These are phyloP conservation scores for Microascus cirrosus DNA, from an alignment of 2,329 filamentous ascomycete species.

Conservation along the genomic window DNA sequence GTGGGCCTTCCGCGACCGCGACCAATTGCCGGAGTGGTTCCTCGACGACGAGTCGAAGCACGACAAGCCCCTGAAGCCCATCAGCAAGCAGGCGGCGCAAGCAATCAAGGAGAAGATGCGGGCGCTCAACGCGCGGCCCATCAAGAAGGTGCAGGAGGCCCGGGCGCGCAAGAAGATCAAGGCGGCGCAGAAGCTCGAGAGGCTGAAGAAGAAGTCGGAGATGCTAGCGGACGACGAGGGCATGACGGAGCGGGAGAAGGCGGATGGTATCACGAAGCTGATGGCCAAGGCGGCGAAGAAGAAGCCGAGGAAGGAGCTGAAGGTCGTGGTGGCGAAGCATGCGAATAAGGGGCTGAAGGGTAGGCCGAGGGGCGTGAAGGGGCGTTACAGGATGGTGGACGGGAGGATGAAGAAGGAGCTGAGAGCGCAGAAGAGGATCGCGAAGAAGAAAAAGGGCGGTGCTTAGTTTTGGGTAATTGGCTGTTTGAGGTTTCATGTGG, in stretches of 20 bases:
- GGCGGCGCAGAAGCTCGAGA: constrained; percentile 81
- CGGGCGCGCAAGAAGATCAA: constrained; percentile 96
- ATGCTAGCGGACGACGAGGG: constrained; percentile 79
- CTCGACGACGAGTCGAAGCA: constrained; percentile 82
- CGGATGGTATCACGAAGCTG: constrained; percentile 68
- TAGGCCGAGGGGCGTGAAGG: constrained; percentile 83
- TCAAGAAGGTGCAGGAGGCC: constrained; percentile 98
- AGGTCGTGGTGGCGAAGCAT: constrained; percentile 80
- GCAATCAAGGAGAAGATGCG: constrained; percentile 93
- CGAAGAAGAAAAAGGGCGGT: constrained; percentile 53
- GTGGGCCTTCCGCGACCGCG: constrained; percentile 77
- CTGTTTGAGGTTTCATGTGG: constrained; percentile 1
- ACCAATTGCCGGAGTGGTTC: constrained; percentile 96
- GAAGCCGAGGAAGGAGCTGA: constrained; percentile 74
- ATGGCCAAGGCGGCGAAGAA: constrained; percentile 75
- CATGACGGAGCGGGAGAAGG: constrained; percentile 94
- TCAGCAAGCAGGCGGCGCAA: constrained; percentile 75
- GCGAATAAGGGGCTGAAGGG: constrained; percentile 77
- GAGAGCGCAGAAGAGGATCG: constrained; percentile 66
- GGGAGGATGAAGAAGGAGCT: constrained; percentile 94
- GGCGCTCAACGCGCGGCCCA: constrained; percentile 86
- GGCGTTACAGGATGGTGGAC: constrained; percentile 96
- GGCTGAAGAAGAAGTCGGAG: constrained; percentile 94
- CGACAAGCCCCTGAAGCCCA: constrained; percentile 77
- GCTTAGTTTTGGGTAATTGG: constrained; percentile 5